Evolutionary conservation across 1,284 basidiomycete species (phyloP), one percentile per base, ranked within the genome.

Genomic region (Trichosporon sp.): DNA sequence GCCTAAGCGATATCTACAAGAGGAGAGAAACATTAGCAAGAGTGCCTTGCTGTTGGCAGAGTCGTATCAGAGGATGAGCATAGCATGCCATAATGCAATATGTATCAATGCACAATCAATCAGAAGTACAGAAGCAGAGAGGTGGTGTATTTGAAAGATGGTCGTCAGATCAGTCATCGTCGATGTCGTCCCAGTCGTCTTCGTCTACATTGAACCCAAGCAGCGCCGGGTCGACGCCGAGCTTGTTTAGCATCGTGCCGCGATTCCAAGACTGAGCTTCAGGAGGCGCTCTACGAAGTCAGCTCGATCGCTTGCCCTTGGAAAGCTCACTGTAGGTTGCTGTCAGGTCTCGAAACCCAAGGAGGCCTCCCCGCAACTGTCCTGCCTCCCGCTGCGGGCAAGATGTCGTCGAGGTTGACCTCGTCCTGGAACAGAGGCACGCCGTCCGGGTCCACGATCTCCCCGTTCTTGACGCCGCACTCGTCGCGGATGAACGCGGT

Each of bases 181-280:
- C 65, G 21, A 70, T 58, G 29, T 73, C 70, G 2, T 65, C 68
- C 81, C 81, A 83, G 65, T 81, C 80, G 67, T 80, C 79, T 0
- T 62, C 70, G 5, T 77, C 76, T 1, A 56, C 70, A 66, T 81
- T 70, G 78, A 78, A 83, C 2, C 77, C 80, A 0, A 83, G 72
- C n/a, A 81, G 71, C 4, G 47, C 71, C 9, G 81, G 81, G 62
- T 83, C 81, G 9, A 83, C 78, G 47, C 76, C 72, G 13, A 80
- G 68, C 29, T 65, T 64, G 9, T 65, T 63, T 65, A 83, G 76
- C 75, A 83, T 74, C 0, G 74, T 69, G 9, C 76, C 81, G 27
- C 75, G 75, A 51, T 76, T 75, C 82, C 82, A 83, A 21, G 66
- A 6, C 29, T 60, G 56, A 15, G 13, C 15, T 7, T 60, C 56